Evolutionary conservation across 768 basidiomycete species (phyloP).

Genomic region (Kwoniella dejecticola): DNA sequence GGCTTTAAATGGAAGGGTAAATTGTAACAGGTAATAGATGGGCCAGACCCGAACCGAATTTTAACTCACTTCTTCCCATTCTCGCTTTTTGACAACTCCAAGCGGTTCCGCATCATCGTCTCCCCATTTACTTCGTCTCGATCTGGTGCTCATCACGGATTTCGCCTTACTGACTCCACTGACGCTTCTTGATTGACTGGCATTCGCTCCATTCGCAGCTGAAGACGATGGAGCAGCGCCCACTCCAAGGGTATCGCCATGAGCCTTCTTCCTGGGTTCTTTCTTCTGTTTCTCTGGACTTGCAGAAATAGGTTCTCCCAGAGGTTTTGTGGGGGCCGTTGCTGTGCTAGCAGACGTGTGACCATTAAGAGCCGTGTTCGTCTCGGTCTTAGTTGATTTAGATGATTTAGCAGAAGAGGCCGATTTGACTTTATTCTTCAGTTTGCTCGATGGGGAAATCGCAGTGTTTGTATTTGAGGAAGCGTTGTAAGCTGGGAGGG

Average conservation of each 20-base stretch:
- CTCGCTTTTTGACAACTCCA: conserved; percentile 35
- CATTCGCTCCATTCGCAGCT: conserved; percentile 32
- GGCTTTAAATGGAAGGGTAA: neutral
- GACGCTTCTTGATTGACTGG: conserved; percentile 13
- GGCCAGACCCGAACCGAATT: too few species aligned
- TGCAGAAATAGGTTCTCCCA: neutral
- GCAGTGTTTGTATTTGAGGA: conserved; percentile 34
- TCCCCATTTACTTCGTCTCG: conserved; percentile 42
- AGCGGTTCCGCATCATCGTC: conserved; percentile 62
- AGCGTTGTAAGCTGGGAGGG: conserved; percentile 58
- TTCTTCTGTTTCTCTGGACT: neutral
- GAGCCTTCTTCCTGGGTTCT: neutral
- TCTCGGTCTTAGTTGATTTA: conserved; percentile 1
- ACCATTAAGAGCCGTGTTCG: neutral
- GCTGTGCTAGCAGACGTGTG: neutral
- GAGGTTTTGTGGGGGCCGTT: neutral
- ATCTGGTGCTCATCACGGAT: conserved; percentile 42
- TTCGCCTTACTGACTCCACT: conserved; percentile 26
- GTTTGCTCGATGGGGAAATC: conserved; percentile 52
- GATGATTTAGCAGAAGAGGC: too few species aligned
- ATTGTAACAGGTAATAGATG: neutral
- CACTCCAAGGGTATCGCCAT: neutral
- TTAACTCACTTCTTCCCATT: conserved; percentile 43
- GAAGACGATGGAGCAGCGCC: neutral
- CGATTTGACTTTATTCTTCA: conserved; percentile 12